Percentiles rank a stretch among this genome's conserved stretches.
Evolutionary conservation across 2,329 filamentous ascomycete genomes (phyloP).

Genomic region (Polychaeton citri): DNA sequence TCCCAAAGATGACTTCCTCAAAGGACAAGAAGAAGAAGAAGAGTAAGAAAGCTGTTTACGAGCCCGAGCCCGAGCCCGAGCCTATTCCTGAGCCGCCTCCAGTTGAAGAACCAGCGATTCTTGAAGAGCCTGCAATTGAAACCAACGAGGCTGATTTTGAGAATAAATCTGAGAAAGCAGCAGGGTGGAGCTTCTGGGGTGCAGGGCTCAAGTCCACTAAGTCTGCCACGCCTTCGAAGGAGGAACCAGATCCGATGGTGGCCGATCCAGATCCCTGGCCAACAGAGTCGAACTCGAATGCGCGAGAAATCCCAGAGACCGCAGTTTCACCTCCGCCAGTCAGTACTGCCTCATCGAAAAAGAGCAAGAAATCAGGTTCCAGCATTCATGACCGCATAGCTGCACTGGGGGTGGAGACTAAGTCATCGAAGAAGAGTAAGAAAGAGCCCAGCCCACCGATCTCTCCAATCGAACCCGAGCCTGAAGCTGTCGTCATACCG

Average conservation of each 20-base stretch:
- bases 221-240: constrained; percentile 26
- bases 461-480: constrained; percentile 11
- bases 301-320: constrained; percentile 28
- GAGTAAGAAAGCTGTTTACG: constrained; percentile 6
- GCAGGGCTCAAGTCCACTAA: constrained; percentile 30
- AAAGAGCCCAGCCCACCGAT: constrained; percentile 21
- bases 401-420: constrained; percentile 24
- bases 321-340: constrained; percentile 26
- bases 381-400: constrained; percentile 41
- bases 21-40: constrained; percentile 13
- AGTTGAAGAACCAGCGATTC: constrained; percentile 4
- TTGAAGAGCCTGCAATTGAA: constrained; percentile 2
- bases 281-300: constrained; percentile 25
- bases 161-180: constrained; percentile 14
- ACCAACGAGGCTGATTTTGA: constrained; percentile 4
- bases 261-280: constrained; percentile 29
- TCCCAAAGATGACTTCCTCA: constrained; percentile 13
- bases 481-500: constrained; percentile 3
- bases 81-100: constrained; percentile 3
- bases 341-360: constrained; percentile 25
- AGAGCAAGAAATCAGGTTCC: constrained; percentile 28
- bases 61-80: constrained; percentile 13
- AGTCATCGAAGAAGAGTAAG: constrained; percentile 11
- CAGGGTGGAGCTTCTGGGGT: constrained; percentile 32
- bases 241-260: constrained; percentile 29